phyloP scores from a whole-genome alignment of 2,329 filamentous ascomycete genomes.

The Exserohilum rostratum region DNA sequence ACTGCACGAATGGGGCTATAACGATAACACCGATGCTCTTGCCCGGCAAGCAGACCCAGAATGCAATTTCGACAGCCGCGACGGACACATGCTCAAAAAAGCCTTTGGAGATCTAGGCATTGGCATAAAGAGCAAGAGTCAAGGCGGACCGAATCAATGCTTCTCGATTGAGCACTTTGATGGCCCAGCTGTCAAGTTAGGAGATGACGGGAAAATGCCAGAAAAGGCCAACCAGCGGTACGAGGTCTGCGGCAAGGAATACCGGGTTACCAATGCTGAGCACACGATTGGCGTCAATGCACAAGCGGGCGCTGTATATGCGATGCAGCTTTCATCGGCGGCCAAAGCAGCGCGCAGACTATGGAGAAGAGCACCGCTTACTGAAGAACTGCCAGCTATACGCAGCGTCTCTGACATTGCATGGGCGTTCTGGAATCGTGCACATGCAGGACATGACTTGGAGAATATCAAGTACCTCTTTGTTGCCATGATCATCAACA shows the following conservation, averaged over 20 bases:
- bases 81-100: constrained; percentile 10
- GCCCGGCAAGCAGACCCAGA: constrained; percentile 6
- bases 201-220: constrained; percentile 1
- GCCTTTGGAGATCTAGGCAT: constrained; percentile 13
- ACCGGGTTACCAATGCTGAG: constrained; percentile 15
- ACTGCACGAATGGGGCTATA: constrained; percentile 19
- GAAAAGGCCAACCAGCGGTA: constrained; percentile 17
- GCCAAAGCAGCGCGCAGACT: constrained; percentile 13
- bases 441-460: constrained; percentile 1
- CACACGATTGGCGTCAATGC: constrained; percentile 20
- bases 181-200: constrained; percentile 10
- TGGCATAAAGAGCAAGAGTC: constrained; percentile 7
- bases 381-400: constrained; percentile 24
- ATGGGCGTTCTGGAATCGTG: constrained; percentile 29
- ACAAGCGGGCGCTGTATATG: constrained; percentile 14
- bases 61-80: constrained; percentile 13
- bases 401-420: constrained; percentile 23
- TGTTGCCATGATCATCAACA: constrained; percentile 18
- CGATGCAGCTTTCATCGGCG: constrained; percentile 8
- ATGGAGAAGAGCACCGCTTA: constrained; percentile 9
- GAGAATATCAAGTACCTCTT: constrained; percentile 27
- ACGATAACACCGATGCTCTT: constrained; percentile 11
- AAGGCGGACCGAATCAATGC: constrained; percentile 20
- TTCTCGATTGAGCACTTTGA: constrained; percentile 22
- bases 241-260: constrained; percentile 19